phyloP scores from a whole-genome alignment of 192 early-diverging fungal species.

The Coemansia sp. region DNA sequence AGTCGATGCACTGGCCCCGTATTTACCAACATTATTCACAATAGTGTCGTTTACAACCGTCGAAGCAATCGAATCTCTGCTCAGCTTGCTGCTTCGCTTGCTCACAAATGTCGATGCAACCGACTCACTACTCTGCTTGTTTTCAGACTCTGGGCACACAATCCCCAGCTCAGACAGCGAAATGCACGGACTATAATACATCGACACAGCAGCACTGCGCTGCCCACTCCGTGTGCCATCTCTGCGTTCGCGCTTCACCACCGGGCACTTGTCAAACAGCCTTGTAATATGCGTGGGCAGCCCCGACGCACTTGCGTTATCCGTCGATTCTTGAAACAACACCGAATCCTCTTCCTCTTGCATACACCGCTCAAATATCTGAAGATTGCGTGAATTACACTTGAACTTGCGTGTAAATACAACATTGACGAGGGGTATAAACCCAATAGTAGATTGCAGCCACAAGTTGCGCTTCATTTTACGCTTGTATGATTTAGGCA shows the following conservation, averaged over 20 bases:
- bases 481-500: conserved; percentile 1
- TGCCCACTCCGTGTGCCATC: background rate
- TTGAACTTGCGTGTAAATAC: conserved; percentile 40
- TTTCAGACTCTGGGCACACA: background rate
- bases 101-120: conserved; percentile 2
- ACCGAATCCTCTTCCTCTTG: conserved; percentile 23
- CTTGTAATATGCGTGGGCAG: conserved; percentile 20
- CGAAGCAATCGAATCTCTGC: conserved; percentile 2
- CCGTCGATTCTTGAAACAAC: conserved; percentile 3
- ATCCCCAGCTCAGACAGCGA: conserved; percentile 16
- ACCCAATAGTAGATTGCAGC: conserved; percentile 18
- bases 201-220: conserved; percentile 9
- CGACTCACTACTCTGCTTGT: conserved; percentile 5
- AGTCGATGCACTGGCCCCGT: background rate
- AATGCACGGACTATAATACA: conserved; percentile 25
- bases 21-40: background rate
- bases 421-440: conserved; percentile 42
- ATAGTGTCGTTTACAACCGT: background rate
- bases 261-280: conserved; percentile 31
- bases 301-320: background rate
- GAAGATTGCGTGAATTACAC: conserved; percentile 43
- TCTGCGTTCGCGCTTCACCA: conserved; percentile 16
- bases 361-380: conserved; percentile 26
- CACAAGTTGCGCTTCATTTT: conserved; percentile 33
- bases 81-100: background rate